phyloP scores from a whole-genome alignment of 768 basidiomycete species.

The Lepiota brunneoincarnata region DNA sequence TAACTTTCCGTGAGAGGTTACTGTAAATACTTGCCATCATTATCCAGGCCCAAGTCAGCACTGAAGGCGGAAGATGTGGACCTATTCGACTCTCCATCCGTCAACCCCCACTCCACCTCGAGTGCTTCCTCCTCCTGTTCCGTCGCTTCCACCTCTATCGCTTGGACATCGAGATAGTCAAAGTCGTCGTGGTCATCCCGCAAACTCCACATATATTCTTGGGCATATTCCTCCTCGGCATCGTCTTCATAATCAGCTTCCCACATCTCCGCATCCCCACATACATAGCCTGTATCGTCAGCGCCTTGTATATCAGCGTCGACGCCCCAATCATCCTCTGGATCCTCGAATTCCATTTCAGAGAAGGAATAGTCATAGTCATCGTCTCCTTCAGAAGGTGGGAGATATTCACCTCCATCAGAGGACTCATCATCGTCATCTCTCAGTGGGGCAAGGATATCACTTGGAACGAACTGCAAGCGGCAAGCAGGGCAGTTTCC shows the following conservation, averaged over 20 bases:
- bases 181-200: constrained; percentile 9
- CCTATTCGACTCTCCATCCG: constrained; percentile 35
- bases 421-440: constrained; percentile 55
- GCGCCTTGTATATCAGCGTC: constrained; percentile 5
- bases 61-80: not conserved
- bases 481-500: constrained; percentile 73
- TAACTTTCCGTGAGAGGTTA: too few relatives aligned
- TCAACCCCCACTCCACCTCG: constrained; percentile 37
- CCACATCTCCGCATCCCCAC: constrained; percentile 23
- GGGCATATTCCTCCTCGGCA: constrained; percentile 15
- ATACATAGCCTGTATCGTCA: constrained; percentile 15
- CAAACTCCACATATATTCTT: not conserved
- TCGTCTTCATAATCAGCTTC: constrained; percentile 20
- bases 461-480: constrained; percentile 53
- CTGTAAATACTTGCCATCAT: not conserved
- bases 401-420: constrained; percentile 67
- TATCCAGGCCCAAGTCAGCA: not conserved
- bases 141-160: not conserved
- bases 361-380: constrained; percentile 29
- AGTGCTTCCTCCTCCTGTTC: constrained; percentile 16
- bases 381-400: constrained; percentile 50
- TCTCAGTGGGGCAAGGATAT: constrained; percentile 34
- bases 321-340: constrained; percentile 15
- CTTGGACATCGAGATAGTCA: constrained; percentile 13
- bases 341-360: constrained; percentile 6